Evolutionary conservation across 2,329 filamentous ascomycete species (phyloP).

Genomic region (Cercospora sp.): DNA sequence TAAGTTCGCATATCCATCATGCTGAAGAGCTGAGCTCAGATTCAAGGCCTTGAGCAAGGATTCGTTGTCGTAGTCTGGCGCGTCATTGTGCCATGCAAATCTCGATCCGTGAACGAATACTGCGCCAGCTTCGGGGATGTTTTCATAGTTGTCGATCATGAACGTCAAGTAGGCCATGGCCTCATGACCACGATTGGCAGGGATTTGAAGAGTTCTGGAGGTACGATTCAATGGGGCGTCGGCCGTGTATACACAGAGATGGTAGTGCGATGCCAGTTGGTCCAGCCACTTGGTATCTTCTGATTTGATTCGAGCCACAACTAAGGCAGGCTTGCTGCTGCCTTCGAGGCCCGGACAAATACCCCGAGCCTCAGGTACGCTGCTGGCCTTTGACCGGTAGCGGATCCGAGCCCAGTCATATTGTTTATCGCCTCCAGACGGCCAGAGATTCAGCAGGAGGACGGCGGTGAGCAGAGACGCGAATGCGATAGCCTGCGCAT

Average conservation of each 20-base stretch:
- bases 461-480: conserved; percentile 15
- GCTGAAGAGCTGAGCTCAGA: conserved; percentile 42
- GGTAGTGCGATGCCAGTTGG: conserved; percentile 42
- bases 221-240: conserved; percentile 37
- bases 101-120: conserved; percentile 63
- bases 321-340: conserved; percentile 46
- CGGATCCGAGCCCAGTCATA: conserved; percentile 49
- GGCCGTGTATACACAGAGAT: conserved; percentile 49
- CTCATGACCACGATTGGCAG: conserved; percentile 60
- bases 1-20: conserved; percentile 51
- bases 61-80: conserved; percentile 46
- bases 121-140: conserved; percentile 54
- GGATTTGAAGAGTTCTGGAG: conserved; percentile 44
- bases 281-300: conserved; percentile 48
- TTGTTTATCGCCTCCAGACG: conserved; percentile 16
- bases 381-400: conserved; percentile 44
- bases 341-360: conserved; percentile 45
- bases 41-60: conserved; percentile 44
- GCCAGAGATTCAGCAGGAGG: conserved; percentile 16
- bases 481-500: conserved; percentile 16
- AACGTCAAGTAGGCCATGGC: conserved; percentile 62
- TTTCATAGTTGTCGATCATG: conserved; percentile 60
- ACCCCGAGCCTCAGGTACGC: conserved; percentile 41
- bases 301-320: conserved; percentile 45
- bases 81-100: conserved; percentile 58